A percentile compares a stretch with the other conserved stretches of the same genome.
Evolutionary conservation across 2,329 filamentous ascomycete species (phyloP).

Genomic region (Xylaria polymorpha): DNA sequence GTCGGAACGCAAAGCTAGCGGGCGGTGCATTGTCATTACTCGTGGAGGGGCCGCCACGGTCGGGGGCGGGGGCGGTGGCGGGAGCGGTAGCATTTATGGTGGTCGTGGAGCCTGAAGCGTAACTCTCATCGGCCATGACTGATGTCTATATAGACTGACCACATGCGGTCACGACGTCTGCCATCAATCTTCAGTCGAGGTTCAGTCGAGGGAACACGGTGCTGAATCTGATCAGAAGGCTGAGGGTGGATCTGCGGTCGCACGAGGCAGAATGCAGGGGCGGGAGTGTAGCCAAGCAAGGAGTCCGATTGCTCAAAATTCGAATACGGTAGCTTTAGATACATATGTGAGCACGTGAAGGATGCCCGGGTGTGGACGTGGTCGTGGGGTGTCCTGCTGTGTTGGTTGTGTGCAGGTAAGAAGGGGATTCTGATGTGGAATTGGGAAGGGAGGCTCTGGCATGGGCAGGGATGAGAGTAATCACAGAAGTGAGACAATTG

Average conservation of each 20-base stretch:
- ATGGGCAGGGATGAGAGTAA: conserved; percentile 21
- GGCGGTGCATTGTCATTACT: conserved; percentile 44
- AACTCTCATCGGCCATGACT: conserved; percentile 49
- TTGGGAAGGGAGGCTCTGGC: conserved; percentile 16
- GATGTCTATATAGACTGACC: conserved; percentile 25
- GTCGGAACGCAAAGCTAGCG: conserved; percentile 55
- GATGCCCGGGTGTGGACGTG: background rate
- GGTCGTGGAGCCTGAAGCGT: conserved; percentile 42
- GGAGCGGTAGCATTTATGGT: conserved; percentile 40
- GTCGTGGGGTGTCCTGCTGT: background rate
- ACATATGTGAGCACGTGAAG: conserved; percentile 22
- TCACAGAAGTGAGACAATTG: conserved; percentile 21
- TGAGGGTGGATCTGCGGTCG: background rate
- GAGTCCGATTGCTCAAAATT: background rate
- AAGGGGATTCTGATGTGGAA: background rate
- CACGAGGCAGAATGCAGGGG: background rate
- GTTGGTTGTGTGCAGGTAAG: background rate
- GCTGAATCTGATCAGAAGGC: background rate
- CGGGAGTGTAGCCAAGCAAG: background rate
- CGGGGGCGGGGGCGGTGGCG: conserved; percentile 30
- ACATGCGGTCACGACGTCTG: conserved; percentile 38
- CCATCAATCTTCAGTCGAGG: conserved; percentile 20
- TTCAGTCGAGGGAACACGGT: conserved; percentile 4
- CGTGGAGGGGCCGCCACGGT: conserved; percentile 31
- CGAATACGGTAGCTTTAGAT: conserved; percentile 6